Conservation (phyloP, 2,329 filamentous ascomycete genomes). For the Colletotrichum limetticola region DNA sequence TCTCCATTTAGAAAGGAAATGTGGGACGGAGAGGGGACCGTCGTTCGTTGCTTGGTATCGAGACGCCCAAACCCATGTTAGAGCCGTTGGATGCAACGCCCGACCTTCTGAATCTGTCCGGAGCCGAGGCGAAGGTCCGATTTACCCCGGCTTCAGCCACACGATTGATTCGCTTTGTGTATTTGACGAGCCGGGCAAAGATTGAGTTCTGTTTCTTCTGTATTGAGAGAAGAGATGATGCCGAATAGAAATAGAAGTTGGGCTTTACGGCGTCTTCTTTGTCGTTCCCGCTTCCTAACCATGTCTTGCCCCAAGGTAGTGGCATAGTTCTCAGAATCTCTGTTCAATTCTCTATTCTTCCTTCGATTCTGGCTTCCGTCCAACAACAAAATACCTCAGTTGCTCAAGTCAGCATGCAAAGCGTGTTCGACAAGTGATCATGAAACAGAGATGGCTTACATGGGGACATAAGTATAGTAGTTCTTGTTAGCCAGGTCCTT, state of each 20-base stretch:
- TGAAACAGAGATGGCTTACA: neutral
- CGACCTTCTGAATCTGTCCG: neutral
- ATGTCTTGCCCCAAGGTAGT: neutral
- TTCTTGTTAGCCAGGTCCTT: neutral
- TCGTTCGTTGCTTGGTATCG: neutral
- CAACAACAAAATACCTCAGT: neutral
- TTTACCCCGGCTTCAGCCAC: neutral
- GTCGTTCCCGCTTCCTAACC: neutral
- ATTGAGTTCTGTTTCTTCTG: neutral
- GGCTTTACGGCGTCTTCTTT: neutral
- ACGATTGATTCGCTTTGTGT: neutral
- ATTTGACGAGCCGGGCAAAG: neutral
- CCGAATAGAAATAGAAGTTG: neutral
- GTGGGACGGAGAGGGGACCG: neutral
- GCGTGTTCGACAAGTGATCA: neutral
- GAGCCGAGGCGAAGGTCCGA: neutral
- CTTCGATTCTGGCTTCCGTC: neutral
- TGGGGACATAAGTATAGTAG: neutral
- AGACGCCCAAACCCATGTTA: neutral
- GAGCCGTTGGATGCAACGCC: neutral
- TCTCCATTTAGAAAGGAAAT: neutral
- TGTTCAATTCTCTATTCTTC: neutral
- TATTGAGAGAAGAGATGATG: neutral
- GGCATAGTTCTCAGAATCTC: neutral
- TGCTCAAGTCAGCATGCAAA: neutral